A percentile compares a stretch with the other conserved stretches of the same genome.
Conservation (phyloP, 352 stramenopile species). For the Phytophthora colocasiae region DNA sequence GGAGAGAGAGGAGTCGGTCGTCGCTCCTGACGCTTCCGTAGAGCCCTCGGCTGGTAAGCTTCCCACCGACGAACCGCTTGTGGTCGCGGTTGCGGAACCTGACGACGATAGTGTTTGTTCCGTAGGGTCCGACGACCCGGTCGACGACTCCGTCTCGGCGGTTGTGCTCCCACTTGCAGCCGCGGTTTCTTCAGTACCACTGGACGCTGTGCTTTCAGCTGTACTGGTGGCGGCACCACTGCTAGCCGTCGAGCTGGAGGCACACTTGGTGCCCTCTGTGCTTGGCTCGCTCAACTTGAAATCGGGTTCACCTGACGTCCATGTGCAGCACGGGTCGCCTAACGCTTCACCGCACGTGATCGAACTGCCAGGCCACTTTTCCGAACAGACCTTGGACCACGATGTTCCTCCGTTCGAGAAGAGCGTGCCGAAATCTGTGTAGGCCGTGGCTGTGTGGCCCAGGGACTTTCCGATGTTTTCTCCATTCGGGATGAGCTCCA, state of each 20-base stretch:
- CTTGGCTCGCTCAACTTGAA: slow-evolving; percentile 42
- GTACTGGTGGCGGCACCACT: slow-evolving; percentile 23
- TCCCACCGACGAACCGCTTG: slow-evolving; percentile 16
- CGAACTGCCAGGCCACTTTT: slow-evolving; percentile 48
- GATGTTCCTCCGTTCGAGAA: slow-evolving; percentile 44
- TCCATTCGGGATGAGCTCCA: slow-evolving; percentile 55
- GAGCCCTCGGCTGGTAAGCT: background rate
- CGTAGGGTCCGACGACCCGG: slow-evolving; percentile 13
- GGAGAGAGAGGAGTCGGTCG: slow-evolving; percentile 6
- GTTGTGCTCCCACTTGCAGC: slow-evolving; percentile 19
- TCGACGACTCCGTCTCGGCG: slow-evolving; percentile 6
- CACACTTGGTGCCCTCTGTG: slow-evolving; percentile 42
- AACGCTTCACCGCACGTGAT: slow-evolving; percentile 48
- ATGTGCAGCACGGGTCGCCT: slow-evolving; percentile 53
- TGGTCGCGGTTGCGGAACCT: slow-evolving; percentile 10
- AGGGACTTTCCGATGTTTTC: slow-evolving; percentile 48
- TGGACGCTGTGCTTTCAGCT: background rate
- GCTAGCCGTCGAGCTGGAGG: slow-evolving; percentile 27
- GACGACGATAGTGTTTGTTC: slow-evolving; percentile 19
- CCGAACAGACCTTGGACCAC: slow-evolving; percentile 50
- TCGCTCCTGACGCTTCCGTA: slow-evolving; percentile 9
- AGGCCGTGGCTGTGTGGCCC: slow-evolving; percentile 38
- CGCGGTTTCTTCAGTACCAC: slow-evolving; percentile 11
- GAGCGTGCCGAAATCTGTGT: slow-evolving; percentile 56
- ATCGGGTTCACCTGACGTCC: slow-evolving; percentile 44